phyloP scores from a whole-genome alignment of 176 grass and related monocot species.

The Leersia perrieri region DNA sequence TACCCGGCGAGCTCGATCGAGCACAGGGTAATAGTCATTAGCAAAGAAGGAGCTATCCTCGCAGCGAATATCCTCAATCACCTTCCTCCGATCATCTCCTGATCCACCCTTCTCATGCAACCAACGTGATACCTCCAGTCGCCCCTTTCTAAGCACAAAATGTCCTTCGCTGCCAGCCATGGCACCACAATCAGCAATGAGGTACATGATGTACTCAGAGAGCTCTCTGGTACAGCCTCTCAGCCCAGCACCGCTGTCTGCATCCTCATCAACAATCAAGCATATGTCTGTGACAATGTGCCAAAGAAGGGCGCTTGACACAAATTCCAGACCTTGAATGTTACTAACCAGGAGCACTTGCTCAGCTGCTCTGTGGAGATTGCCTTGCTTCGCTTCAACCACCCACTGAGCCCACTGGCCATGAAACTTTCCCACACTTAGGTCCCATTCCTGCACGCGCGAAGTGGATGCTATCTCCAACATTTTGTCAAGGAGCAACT shows the following conservation, averaged over 20 bases:
- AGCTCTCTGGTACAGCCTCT: background rate
- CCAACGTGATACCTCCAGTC: background rate
- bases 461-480: background rate
- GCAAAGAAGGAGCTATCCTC: background rate
- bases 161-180: background rate
- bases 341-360: constrained; percentile 9
- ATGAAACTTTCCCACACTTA: background rate
- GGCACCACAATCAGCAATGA: background rate
- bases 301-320: background rate
- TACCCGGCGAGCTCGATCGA: background rate
- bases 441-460: background rate
- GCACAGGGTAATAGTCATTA: background rate
- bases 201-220: background rate
- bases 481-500: background rate
- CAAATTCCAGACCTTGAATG: constrained; percentile 6
- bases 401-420: background rate
- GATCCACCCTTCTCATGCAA: background rate
- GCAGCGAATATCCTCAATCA: background rate
- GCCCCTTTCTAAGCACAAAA: background rate
- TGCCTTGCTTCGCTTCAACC: background rate
- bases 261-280: background rate
- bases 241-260: background rate
- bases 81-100: background rate
- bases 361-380: background rate
- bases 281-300: background rate